These are phyloP conservation scores for Acanthamoeba sp. DNA, from an alignment of 208 protist genomes.

Conservation along the genomic window DNA sequence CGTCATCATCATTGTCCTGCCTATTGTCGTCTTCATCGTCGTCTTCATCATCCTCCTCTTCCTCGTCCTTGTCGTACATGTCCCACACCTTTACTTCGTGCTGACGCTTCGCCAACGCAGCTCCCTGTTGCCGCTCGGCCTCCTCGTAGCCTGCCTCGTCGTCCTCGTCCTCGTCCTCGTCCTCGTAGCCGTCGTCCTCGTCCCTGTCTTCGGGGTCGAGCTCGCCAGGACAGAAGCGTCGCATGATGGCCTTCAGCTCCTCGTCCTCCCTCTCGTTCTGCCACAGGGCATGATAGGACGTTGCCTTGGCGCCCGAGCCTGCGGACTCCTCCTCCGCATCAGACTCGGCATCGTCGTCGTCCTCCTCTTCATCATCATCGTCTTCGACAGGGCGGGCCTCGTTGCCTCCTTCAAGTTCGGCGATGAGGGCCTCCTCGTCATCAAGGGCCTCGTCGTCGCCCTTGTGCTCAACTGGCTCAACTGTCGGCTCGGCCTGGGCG, in stretches of 20 bases:
- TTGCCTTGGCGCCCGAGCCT: neutral
- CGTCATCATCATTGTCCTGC: neutral
- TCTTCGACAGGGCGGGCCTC: neutral
- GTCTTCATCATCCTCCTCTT: neutral
- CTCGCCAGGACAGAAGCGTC: constrained; percentile 8
- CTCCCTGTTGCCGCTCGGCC: neutral
- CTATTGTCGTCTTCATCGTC: neutral
- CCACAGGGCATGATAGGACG: neutral
- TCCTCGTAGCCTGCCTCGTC: neutral
- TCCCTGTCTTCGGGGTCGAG: neutral
- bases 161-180: neutral
- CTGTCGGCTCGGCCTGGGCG: neutral
- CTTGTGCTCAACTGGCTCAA: neutral
- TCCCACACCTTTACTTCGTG: neutral
- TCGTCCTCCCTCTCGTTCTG: constrained; percentile 48
- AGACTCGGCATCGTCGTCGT: too few relatives aligned
- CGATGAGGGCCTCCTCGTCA: constrained; percentile 32
- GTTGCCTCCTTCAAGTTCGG: neutral
- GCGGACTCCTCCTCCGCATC: neutral
- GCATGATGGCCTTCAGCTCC: constrained; percentile 61
- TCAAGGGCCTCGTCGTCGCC: neutral
- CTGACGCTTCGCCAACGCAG: neutral
- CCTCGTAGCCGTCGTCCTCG: neutral
- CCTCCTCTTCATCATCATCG: neutral
- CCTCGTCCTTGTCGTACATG: constrained; percentile 20